A percentile compares a stretch with the other conserved stretches of the same genome.
Conservation (phyloP, 257 asterid genomes). For the Solanum piurae region DNA sequence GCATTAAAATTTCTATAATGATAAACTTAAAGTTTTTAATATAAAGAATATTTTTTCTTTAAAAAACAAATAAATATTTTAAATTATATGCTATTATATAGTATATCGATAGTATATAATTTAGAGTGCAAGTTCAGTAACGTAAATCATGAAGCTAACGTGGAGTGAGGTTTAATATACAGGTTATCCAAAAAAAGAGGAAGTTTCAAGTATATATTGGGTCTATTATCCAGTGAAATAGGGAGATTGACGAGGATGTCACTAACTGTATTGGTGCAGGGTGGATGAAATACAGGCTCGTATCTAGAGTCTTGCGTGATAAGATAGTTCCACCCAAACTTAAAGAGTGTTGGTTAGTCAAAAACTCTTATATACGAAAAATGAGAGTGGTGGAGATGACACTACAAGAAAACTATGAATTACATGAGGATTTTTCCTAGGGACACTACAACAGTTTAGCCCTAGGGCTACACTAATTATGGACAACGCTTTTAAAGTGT, state of each 20-base stretch:
- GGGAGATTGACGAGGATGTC: not conserved
- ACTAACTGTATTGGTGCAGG: not conserved
- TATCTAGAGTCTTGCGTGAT: not conserved
- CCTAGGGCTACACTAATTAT: too few species aligned
- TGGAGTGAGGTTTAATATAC: not conserved
- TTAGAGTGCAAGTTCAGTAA: not conserved
- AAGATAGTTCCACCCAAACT: not conserved
- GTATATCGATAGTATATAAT: not conserved
- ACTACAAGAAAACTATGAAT: too few species aligned
- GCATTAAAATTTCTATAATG: not conserved
- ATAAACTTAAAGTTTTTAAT: not conserved
- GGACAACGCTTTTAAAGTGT: too few species aligned
- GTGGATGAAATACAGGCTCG: too few species aligned
- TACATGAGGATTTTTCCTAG: too few species aligned
- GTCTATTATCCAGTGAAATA: too few species aligned
- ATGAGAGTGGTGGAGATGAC: not conserved
- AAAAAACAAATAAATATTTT: not conserved
- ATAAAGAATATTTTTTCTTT: not conserved
- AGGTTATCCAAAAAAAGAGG: too few species aligned
- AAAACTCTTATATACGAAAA: too few species aligned
- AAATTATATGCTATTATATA: not conserved
- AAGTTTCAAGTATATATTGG: not conserved
- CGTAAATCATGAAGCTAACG: not conserved
- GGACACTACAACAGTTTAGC: too few species aligned
- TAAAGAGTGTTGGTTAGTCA: not conserved